Base-by-base conservation (phyloP, 768 basidiomycete genomes). In the Boletus reticulatus region DNA sequence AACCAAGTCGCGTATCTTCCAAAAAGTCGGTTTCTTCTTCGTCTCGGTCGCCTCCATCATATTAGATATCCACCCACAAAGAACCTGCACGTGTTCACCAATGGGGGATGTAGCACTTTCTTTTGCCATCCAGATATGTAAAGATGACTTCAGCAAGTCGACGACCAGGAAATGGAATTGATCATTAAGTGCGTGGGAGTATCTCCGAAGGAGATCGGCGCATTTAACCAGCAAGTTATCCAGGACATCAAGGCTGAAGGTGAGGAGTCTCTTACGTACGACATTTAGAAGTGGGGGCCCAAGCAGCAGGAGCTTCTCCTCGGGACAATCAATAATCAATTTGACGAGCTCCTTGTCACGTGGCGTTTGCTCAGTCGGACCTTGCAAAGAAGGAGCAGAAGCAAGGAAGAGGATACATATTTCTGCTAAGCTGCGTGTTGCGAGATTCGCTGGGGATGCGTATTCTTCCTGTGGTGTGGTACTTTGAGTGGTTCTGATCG, bases 1-100 rank as follows among this genome's bases (percentile, higher is more conserved):
- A 31, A 89, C 73, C 27, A 75, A 65, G 62, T 91, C 85, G 34
- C 92, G 83, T 29, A 85, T 75, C 51, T 73, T 76, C 90, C 93
- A 94, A 4, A 82, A 83, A 2, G 73, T 72, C 7, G 84, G 66
- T 43, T 77, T 73, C 17, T 72, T 73, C 50, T 59, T 72, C 14
- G 57, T 55, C 69, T 60, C 66, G 34, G 74, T 65, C 11, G 71
- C 72, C 45, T 60, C 62, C 43, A 85, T 67, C 54, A 76, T 70
- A 6, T 63, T 64, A 32, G 81, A 75, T 48, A 92, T 73, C 80
- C 83, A 89, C 0, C 64, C 65, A 56, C 79, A 82, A 32, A 94
- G 69, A 22, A 67, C 51, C 27, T 77, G 73, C 22, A 83, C 75
- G 27, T 81, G 75, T 27, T 71, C 72, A 9, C 76, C 75, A 12